Evolutionary conservation across 2,329 filamentous ascomycete genomes (phyloP), one percentile per base, ranked within the genome.

Genomic region (Botrytis galanthina): DNA sequence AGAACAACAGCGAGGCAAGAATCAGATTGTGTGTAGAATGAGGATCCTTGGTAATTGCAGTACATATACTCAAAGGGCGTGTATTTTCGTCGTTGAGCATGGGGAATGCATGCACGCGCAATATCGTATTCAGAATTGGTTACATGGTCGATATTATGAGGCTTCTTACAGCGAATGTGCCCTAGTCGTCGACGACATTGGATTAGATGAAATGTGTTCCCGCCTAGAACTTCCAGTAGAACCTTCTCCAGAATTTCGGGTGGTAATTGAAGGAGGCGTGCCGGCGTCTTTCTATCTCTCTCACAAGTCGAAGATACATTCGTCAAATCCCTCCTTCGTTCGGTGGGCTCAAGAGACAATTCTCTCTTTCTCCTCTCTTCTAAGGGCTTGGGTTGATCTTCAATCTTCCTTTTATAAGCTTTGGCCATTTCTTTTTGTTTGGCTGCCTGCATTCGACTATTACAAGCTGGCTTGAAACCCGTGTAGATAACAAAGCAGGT

Each of bases 151-250:
- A 46, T 22, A 26, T n/a, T 14, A 62, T 71, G 42, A 35, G 42
- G 22, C 29, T 57, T 5, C 35, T 71, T 71, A 22, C 69, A 71
- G 20, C 60, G 60, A 42, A 64, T 9, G 32, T 71, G 59, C 16
- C 59, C 59, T 29, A 71, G 44, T 29, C 59, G 35, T 32, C 46
- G 42, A 44, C 35, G 57, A 51, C 69, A 54, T 71, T 64, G 69
- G 6, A 54, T 32, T 29, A 71, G 37, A 29, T 64, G 69, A 22
- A 71, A 42, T 29, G 16, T 46, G 12, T 39, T 29, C 26, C 59
- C 57, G 9, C 59, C 69, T 51, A 64, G 46, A 35, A 71, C 70
- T 22, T 71, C 70, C 16, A 57, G 32, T 26, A 64, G 61, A 18
- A 71, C 44, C 8, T 51, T 46, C 12, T 39, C 32, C n/a, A 37